Evolutionary conservation across 805 yeast species (phyloP), one percentile per base, ranked within the genome.

Genomic region (Yamadazyma scolyti): DNA sequence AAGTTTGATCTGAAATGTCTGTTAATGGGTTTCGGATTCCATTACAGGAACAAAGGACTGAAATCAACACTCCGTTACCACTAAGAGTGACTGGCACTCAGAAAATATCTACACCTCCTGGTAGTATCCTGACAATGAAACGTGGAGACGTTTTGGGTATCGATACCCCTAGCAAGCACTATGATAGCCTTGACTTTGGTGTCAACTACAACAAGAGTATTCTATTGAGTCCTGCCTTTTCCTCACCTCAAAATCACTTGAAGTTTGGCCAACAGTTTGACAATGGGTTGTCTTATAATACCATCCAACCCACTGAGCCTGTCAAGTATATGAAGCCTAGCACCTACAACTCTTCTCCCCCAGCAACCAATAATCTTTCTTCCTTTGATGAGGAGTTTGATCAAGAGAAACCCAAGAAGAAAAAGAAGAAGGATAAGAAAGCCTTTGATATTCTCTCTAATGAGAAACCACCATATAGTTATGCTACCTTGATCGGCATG

Each of bases 401-500:
- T 9, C 20, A 21, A 8, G 37, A 34, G 12, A 33, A 33, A 17
- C 11, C 23, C 14, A 33, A 28, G 11, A 46, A 46, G 42, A 55
- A 53, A 35, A 33, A 46, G 28, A 58, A 58, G 37, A 57, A 56
- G 17, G 56, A 59, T 27, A 64, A 60, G 25, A 35, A 51, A n/a
- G 48, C 57, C 8, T 65, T 65, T 39, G 58, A 58, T 17, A 78
- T 79, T 44, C 52, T 46, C 32, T 76, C 79, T 7, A 74, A 77
- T 16, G 69, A 61, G 30, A 90, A 93, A 56, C 98, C 98, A 2
- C 96, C 96, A 1, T 89, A 79, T 55, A 86, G 96, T 5, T 90
- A 90, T 52, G 98, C 98, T 3, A 81, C 88, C 31, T 69, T 90
- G 37, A 90, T 90, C 41, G 96, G 96, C 2, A 80, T 90, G 82